Conservation (phyloP, 2,329 filamentous ascomycete species). For the Aureobasidium sp. region DNA sequence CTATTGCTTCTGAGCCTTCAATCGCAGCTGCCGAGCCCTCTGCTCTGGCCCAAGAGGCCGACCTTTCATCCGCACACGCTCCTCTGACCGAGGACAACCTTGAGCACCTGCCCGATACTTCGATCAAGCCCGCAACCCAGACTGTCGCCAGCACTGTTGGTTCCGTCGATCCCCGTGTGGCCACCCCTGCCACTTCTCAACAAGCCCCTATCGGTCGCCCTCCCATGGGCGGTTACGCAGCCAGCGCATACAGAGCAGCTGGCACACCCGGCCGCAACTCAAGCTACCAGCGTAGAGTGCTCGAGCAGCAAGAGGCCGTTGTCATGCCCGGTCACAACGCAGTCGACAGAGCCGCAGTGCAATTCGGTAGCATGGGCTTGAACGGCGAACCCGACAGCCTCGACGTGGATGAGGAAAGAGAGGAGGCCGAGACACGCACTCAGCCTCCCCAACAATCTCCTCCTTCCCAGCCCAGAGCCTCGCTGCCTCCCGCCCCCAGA, state of each 20-base stretch:
- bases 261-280: conserved; percentile 58
- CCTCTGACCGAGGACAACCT: conserved; percentile 88
- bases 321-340: conserved; percentile 97
- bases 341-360: conserved; percentile 84
- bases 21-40: conserved; percentile 19
- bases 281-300: conserved; percentile 75
- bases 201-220: conserved; percentile 57
- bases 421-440: conserved; percentile 89
- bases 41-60: conserved; percentile 25
- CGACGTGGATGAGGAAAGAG: conserved; percentile 88
- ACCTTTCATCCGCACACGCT: conserved; percentile 64
- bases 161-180: conserved; percentile 68
- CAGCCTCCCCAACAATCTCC: conserved; percentile 93
- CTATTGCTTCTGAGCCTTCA: conserved; percentile 19
- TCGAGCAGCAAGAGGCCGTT: conserved; percentile 95
- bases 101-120: conserved; percentile 79
- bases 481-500: conserved; percentile 66
- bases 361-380: conserved; percentile 92
- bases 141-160: conserved; percentile 89
- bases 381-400: conserved; percentile 62
- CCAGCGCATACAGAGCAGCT: conserved; percentile 76
- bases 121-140: conserved; percentile 66
- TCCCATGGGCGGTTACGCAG: conserved; percentile 65
- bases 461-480: conserved; percentile 73
- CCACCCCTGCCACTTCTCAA: conserved; percentile 53